phyloP scores from a whole-genome alignment of 2,329 filamentous ascomycete species.

The Colletotrichum trifolii region DNA sequence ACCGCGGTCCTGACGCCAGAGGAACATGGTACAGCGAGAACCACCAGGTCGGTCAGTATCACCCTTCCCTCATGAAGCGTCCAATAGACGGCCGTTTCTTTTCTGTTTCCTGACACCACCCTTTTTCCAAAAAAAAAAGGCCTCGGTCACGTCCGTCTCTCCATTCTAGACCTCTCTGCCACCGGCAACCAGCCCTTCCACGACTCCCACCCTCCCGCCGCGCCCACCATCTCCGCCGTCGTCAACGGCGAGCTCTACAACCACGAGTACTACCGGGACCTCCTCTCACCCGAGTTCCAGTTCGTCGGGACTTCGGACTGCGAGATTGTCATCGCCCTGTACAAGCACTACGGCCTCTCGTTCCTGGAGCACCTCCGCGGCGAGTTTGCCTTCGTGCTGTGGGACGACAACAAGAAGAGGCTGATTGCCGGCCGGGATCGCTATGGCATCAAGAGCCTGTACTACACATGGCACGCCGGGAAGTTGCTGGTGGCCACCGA shows the following conservation, averaged over 20 bases:
- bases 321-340: constrained; percentile 64
- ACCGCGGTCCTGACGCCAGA: constrained; percentile 46
- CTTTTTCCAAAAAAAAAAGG: constrained; percentile 28
- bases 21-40: constrained; percentile 43
- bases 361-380: constrained; percentile 58
- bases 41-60: constrained; percentile 11
- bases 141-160: constrained; percentile 61
- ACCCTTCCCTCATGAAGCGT: background rate
- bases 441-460: constrained; percentile 68
- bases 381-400: constrained; percentile 65
- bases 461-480: constrained; percentile 55
- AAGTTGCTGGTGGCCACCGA: constrained; percentile 62
- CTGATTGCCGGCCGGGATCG: constrained; percentile 63
- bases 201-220: constrained; percentile 40
- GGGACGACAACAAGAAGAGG: constrained; percentile 53
- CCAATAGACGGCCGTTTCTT: background rate
- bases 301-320: constrained; percentile 61
- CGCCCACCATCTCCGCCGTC: constrained; percentile 59
- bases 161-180: constrained; percentile 62
- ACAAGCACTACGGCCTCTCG: constrained; percentile 56
- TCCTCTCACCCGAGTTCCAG: constrained; percentile 45
- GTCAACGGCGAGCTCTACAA: constrained; percentile 72
- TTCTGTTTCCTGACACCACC: too few species aligned
- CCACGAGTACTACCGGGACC: constrained; percentile 48
- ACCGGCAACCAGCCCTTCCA: constrained; percentile 60